Conservation (phyloP, 305 asterid genomes). For the Ilex paraguariensis region DNA sequence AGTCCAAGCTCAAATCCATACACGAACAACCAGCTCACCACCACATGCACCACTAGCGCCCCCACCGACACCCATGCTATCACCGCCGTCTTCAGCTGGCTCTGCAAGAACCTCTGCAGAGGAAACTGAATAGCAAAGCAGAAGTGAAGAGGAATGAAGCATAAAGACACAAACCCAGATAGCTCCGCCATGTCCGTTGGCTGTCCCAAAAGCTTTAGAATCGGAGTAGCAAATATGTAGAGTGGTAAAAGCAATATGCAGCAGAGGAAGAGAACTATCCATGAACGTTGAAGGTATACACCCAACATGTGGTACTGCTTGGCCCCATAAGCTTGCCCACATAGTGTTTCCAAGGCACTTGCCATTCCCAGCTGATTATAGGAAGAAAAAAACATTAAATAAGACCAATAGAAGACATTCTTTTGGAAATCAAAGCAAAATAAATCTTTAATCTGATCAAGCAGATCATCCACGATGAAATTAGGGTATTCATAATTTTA, state of each 20-base stretch:
- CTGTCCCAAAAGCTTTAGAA: slow-evolving; percentile 64
- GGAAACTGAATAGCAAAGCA: slow-evolving; percentile 61
- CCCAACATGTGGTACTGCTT: slow-evolving; percentile 73
- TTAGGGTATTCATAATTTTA: too few relatives aligned
- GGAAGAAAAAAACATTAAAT: neutral
- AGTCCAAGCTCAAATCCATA: slow-evolving; percentile 41
- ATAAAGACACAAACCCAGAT: slow-evolving; percentile 51
- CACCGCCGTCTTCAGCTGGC: slow-evolving; percentile 64
- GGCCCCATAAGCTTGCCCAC: slow-evolving; percentile 92
- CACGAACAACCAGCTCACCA: slow-evolving; percentile 52
- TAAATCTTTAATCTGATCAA: too few relatives aligned
- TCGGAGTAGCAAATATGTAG: slow-evolving; percentile 50
- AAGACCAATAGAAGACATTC: neutral
- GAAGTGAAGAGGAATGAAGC: slow-evolving; percentile 72
- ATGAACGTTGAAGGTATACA: slow-evolving; percentile 76
- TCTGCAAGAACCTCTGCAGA: slow-evolving; percentile 68
- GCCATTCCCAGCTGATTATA: slow-evolving; percentile 71
- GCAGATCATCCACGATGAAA: too few relatives aligned
- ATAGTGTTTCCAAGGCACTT: slow-evolving; percentile 81
- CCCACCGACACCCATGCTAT: slow-evolving; percentile 44
- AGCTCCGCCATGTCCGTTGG: slow-evolving; percentile 65
- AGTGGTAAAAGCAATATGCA: slow-evolving; percentile 44
- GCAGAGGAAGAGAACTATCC: slow-evolving; percentile 49
- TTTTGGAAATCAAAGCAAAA: too few relatives aligned
- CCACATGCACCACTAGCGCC: slow-evolving; percentile 42